phyloP scores from a whole-genome alignment of 768 basidiomycete genomes.

The Lepiota venenata region DNA sequence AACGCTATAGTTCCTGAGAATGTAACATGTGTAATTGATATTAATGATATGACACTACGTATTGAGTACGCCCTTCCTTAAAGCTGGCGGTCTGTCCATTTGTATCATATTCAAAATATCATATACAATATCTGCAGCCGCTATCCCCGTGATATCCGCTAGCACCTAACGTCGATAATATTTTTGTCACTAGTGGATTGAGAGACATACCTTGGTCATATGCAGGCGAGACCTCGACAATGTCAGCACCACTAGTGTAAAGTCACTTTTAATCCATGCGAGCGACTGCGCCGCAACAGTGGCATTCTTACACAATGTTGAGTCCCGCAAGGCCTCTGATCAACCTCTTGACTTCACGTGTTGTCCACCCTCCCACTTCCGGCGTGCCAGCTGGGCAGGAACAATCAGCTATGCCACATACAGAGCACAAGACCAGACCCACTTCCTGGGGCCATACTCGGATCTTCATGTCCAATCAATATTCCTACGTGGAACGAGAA shows the following conservation, averaged over 20 bases:
- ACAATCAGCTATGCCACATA: too few species aligned
- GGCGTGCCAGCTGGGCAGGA: constrained; percentile 58
- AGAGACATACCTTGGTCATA: constrained; percentile 42
- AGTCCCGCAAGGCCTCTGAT: constrained; percentile 73
- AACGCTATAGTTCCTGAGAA: constrained; percentile 11
- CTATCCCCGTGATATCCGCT: constrained; percentile 64
- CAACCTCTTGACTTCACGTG: constrained; percentile 76
- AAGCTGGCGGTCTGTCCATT: not conserved
- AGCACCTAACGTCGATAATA: constrained; percentile 16
- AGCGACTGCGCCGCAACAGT: too few species aligned
- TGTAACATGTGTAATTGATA: too few species aligned
- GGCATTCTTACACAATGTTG: constrained; percentile 63
- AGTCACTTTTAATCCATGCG: too few species aligned
- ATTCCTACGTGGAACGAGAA: not conserved
- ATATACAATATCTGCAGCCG: constrained; percentile 49
- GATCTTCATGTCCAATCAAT: not conserved
- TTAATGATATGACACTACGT: not conserved
- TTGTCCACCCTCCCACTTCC: constrained; percentile 83
- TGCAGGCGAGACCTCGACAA: constrained; percentile 84
- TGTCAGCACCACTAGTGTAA: constrained; percentile 35
- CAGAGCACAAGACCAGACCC: not conserved
- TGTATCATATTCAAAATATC: constrained; percentile 19
- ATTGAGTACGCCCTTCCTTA: not conserved
- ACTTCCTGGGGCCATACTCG: constrained; percentile 5
- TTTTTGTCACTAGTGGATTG: too few species aligned